Percentiles rank a stretch among this genome's conserved stretches.
Evolutionary conservation across 306 rosid genomes (phyloP).

Genomic region (Hippophae rhamnoides): DNA sequence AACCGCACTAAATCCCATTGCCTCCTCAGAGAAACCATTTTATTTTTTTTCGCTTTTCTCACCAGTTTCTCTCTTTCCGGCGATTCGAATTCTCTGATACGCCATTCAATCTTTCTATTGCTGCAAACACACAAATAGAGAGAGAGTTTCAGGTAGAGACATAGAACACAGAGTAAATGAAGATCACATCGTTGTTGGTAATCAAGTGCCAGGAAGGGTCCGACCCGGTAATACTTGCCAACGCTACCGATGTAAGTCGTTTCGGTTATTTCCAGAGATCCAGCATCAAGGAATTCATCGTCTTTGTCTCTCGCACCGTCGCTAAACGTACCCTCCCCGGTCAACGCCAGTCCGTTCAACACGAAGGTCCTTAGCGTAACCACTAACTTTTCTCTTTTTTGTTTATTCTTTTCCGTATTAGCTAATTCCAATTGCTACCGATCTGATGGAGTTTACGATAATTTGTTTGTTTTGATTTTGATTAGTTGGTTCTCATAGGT

Average conservation of each 20-base stretch:
- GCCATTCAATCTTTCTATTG: too few relatives aligned
- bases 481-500: background rate
- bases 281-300: slow-evolving; percentile 82
- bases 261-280: slow-evolving; percentile 88
- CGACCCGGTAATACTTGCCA: slow-evolving; percentile 65
- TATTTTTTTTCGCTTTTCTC: background rate
- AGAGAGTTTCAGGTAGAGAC: background rate
- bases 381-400: background rate
- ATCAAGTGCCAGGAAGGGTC: slow-evolving; percentile 86
- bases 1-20: background rate
- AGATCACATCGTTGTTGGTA: slow-evolving; percentile 84
- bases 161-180: slow-evolving; percentile 34
- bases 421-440: background rate
- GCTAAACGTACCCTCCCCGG: slow-evolving; percentile 81
- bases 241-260: slow-evolving; percentile 64
- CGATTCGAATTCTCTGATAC: background rate
- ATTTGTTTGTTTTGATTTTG: slow-evolving; percentile 2
- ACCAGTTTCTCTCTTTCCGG: too few relatives aligned
- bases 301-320: slow-evolving; percentile 90
- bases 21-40: background rate
- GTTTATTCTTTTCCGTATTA: too few relatives aligned
- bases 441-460: background rate
- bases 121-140: background rate
- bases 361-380: slow-evolving; percentile 49
- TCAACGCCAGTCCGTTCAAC: slow-evolving; percentile 94